A percentile compares a stretch with the other conserved stretches of the same genome.
These are phyloP conservation scores for Pascua sp. DNA, from an alignment of 1,284 basidiomycete genomes.

Conservation along the genomic window DNA sequence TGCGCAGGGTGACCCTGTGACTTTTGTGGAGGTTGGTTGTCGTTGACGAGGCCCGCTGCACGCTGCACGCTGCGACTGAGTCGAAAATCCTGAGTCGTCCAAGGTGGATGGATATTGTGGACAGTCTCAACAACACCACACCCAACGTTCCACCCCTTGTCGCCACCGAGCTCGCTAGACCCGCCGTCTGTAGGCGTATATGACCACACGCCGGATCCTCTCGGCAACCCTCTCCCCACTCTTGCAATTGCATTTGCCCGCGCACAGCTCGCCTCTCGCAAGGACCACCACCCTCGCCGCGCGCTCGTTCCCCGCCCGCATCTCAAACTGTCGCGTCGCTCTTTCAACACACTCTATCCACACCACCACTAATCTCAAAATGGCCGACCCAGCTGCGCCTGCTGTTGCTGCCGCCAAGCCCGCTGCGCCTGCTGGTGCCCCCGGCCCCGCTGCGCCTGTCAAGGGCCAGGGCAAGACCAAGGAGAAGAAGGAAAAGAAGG, in stretches of 20 bases:
- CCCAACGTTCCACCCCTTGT: conserved; percentile 1
- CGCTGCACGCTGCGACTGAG: too few species aligned
- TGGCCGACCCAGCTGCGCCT: conserved; percentile 11
- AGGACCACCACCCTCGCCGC: not conserved
- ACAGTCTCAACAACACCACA: not conserved
- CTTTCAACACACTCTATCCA: conserved; percentile 4
- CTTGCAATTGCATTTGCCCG: not conserved
- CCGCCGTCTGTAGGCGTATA: conserved; percentile 12
- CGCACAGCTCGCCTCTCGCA: not conserved
- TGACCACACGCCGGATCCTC: conserved; percentile 12
- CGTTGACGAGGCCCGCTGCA: too few species aligned
- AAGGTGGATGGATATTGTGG: not conserved
- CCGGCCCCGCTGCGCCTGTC: not conserved
- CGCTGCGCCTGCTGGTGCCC: conserved; percentile 1
- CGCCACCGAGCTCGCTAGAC: conserved; percentile 1
- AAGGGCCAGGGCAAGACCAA: conserved; percentile 7
- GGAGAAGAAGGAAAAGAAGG: conserved; percentile 49
- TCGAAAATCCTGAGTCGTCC: not conserved
- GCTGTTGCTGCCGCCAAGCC: conserved; percentile 13
- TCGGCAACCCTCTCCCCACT: conserved; percentile 4
- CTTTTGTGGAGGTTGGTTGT: too few species aligned
- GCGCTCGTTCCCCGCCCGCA: not conserved
- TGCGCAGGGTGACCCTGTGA: too few species aligned
- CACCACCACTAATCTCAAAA: conserved; percentile 7
- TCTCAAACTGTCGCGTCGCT: not conserved